Conservation (phyloP, 176 grass and related monocot genomes). For the Ensete ventricosum region DNA sequence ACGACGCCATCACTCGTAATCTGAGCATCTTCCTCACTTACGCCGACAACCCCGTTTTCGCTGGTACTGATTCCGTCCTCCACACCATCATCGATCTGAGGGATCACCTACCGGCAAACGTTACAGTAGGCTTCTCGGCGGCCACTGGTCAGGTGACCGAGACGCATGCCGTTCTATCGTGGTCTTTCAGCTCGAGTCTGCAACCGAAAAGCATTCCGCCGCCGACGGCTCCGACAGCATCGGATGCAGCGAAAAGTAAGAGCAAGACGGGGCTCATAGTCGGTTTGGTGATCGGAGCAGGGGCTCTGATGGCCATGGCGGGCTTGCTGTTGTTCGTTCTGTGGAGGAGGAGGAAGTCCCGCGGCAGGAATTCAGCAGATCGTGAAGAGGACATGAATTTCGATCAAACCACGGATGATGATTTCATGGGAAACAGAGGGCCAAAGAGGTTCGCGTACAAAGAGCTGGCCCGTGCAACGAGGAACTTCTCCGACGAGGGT, state of each 20-base stretch:
- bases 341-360: slow-evolving; percentile 8
- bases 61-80: slow-evolving; percentile 13
- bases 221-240: neutral
- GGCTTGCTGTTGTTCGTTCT: slow-evolving; percentile 40
- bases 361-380: neutral
- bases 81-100: slow-evolving; percentile 43
- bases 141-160: slow-evolving; percentile 53
- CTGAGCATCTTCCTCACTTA: slow-evolving; percentile 69
- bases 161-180: slow-evolving; percentile 62
- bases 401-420: slow-evolving; percentile 40
- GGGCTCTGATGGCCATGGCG: slow-evolving; percentile 19
- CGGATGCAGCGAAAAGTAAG: neutral
- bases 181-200: slow-evolving; percentile 62
- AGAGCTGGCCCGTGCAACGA: slow-evolving; percentile 52
- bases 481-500: slow-evolving; percentile 46
- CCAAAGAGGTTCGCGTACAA: slow-evolving; percentile 42
- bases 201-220: slow-evolving; percentile 19
- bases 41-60: slow-evolving; percentile 18
- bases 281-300: slow-evolving; percentile 21
- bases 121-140: slow-evolving; percentile 62
- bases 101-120: slow-evolving; percentile 37
- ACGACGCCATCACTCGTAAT: slow-evolving; percentile 39
- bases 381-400: slow-evolving; percentile 34
- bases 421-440: slow-evolving; percentile 44
- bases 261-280: slow-evolving; percentile 27